Conservation (phyloP, 352 stramenopile species). For the Phytophthora macrochlamydospora region DNA sequence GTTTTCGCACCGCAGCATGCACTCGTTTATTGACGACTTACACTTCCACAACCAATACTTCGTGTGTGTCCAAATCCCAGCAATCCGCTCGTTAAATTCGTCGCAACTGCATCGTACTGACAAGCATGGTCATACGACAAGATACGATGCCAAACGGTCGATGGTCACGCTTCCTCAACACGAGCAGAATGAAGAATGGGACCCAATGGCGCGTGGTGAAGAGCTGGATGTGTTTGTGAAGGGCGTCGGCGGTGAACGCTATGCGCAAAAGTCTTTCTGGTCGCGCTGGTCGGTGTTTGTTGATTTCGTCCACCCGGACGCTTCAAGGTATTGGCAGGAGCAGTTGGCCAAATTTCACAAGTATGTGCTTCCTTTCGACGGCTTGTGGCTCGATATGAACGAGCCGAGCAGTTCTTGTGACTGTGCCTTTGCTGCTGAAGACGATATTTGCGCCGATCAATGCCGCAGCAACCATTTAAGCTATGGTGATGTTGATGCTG, state of each 20-base stretch:
- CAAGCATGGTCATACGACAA: slow-evolving; percentile 1
- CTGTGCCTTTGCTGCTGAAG: slow-evolving; percentile 37
- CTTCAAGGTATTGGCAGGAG: slow-evolving; percentile 69
- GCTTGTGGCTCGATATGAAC: slow-evolving; percentile 87
- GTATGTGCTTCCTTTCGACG: slow-evolving; percentile 70
- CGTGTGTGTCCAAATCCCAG: slow-evolving; percentile 70
- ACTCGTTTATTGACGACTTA: slow-evolving; percentile 73
- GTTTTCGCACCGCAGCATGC: slow-evolving; percentile 49
- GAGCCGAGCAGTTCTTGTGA: slow-evolving; percentile 80
- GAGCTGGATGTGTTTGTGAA: slow-evolving; percentile 81
- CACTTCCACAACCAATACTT: slow-evolving; percentile 86
- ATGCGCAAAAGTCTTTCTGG: slow-evolving; percentile 72
- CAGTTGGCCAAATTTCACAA: slow-evolving; percentile 68
- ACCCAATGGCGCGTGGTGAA: slow-evolving; percentile 44
- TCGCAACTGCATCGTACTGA: slow-evolving; percentile 7
- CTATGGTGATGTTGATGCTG: slow-evolving; percentile 1
- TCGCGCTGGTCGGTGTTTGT: slow-evolving; percentile 75
- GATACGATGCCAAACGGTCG: slow-evolving; percentile 13
- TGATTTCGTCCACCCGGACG: slow-evolving; percentile 86
- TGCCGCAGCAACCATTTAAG: slow-evolving; percentile 15
- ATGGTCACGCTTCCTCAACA: not conserved
- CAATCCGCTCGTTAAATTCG: slow-evolving; percentile 39
- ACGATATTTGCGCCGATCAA: slow-evolving; percentile 39
- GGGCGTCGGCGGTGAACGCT: slow-evolving; percentile 60
- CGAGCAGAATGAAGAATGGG: slow-evolving; percentile 17